These are phyloP conservation scores for Aspergillus tubingensis DNA, from an alignment of 2,329 filamentous ascomycete genomes.

Conservation along the genomic window DNA sequence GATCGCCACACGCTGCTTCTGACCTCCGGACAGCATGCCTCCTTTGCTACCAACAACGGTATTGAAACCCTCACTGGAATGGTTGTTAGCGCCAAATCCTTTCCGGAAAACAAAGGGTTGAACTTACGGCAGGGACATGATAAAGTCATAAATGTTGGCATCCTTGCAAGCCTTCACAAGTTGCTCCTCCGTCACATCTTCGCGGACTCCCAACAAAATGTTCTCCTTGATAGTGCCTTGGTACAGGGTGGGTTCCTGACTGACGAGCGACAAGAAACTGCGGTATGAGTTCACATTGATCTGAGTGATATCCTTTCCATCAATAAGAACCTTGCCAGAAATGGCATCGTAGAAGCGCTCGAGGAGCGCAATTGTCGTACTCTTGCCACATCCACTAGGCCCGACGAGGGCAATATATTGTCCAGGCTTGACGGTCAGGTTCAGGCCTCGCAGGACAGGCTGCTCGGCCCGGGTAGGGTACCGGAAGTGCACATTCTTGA, in stretches of 20 bases:
- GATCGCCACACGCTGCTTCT: conserved; percentile 94
- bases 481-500: conserved; percentile 89
- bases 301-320: conserved; percentile 76
- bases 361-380: conserved; percentile 84
- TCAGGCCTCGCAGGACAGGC: conserved; percentile 83
- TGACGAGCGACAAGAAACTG: conserved; percentile 79
- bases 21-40: conserved; percentile 79
- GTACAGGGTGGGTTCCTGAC: conserved; percentile 92
- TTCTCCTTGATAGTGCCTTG: conserved; percentile 91
- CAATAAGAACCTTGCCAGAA: conserved; percentile 75
- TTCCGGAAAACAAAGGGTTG: background rate
- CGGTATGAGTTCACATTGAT: conserved; percentile 88
- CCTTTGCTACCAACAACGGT: conserved; percentile 88
- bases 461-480: conserved; percentile 91
- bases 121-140: conserved; percentile 72
- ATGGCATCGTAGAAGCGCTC: conserved; percentile 95
- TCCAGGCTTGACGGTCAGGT: conserved; percentile 53
- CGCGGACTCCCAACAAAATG: conserved; percentile 75
- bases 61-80: conserved; percentile 69
- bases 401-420: conserved; percentile 75
- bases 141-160: conserved; percentile 91
- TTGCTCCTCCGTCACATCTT: conserved; percentile 69
- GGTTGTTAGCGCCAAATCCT: conserved; percentile 19
- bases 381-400: conserved; percentile 92
- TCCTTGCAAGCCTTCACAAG: conserved; percentile 81